phyloP scores from a whole-genome alignment of 164 flowering plant genomes.

The Warburgia ugandensis region DNA sequence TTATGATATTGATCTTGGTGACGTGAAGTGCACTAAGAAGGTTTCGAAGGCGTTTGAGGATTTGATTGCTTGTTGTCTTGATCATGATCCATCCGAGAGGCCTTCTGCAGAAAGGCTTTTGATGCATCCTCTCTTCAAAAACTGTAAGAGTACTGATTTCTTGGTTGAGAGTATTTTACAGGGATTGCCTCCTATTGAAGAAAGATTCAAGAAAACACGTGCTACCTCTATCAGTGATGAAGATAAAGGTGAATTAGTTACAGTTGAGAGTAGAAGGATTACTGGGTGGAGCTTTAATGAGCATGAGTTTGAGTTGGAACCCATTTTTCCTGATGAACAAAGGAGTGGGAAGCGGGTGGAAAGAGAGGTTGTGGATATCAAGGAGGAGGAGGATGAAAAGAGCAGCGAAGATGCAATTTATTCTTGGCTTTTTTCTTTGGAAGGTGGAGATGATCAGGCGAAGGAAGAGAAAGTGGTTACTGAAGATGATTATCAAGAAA shows the following conservation, averaged over 20 bases:
- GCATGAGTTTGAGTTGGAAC: slow-evolving; percentile 49
- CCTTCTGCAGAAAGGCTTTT: slow-evolving; percentile 63
- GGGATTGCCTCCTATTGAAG: slow-evolving; percentile 63
- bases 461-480: not conserved
- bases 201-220: slow-evolving; percentile 27
- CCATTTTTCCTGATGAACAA: slow-evolving; percentile 42
- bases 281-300: slow-evolving; percentile 89
- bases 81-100: slow-evolving; percentile 60
- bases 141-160: slow-evolving; percentile 42
- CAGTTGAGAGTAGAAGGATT: slow-evolving; percentile 52
- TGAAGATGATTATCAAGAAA: too few relatives aligned
- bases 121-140: slow-evolving; percentile 74
- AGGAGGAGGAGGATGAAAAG: too few relatives aligned
- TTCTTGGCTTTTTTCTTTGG: slow-evolving; percentile 1
- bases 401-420: too few relatives aligned
- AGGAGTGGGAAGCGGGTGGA: too few relatives aligned
- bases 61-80: slow-evolving; percentile 68
- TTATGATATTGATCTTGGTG: slow-evolving; percentile 17
- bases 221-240: not conserved
- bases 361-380: too few relatives aligned
- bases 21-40: slow-evolving; percentile 34
- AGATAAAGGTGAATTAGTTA: not conserved
- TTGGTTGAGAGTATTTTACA: slow-evolving; percentile 46
- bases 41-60: slow-evolving; percentile 68
- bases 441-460: too few relatives aligned